Percentiles rank a stretch among this genome's conserved stretches.
phyloP scores from a whole-genome alignment of 148 eudicot genomes.

The Polygonum maritimum region DNA sequence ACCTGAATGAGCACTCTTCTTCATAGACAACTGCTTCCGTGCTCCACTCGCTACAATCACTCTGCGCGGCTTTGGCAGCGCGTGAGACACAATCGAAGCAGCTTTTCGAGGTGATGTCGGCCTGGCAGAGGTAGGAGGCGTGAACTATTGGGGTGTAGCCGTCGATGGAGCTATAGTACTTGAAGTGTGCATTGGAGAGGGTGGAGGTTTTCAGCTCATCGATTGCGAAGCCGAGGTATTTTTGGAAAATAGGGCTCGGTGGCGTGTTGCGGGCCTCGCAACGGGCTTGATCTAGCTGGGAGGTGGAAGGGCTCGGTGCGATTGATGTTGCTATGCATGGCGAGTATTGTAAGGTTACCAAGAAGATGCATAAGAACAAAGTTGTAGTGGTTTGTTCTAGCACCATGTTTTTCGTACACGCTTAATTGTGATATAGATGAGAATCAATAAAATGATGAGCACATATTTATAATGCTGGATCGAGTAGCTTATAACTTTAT shows the following conservation, averaged over 20 bases:
- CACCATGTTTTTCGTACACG: too few relatives aligned
- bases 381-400: too few relatives aligned
- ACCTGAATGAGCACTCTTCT: background rate
- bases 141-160: background rate
- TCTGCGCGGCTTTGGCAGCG: background rate
- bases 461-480: too few relatives aligned
- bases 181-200: background rate
- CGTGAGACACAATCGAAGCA: background rate
- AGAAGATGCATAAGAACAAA: too few relatives aligned
- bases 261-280: background rate
- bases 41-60: background rate
- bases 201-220: too few relatives aligned
- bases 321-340: too few relatives aligned
- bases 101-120: background rate
- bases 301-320: too few relatives aligned
- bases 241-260: background rate
- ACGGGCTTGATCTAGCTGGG: too few relatives aligned
- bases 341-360: too few relatives aligned
- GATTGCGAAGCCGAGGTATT: background rate
- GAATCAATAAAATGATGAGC: too few relatives aligned
- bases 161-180: background rate
- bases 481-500: too few relatives aligned
- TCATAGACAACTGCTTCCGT: background rate
- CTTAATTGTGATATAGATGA: too few relatives aligned
- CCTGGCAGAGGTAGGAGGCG: background rate